Conservation (phyloP, 2,329 filamentous ascomycete genomes). For the Rhytidhysteron rufulum region DNA sequence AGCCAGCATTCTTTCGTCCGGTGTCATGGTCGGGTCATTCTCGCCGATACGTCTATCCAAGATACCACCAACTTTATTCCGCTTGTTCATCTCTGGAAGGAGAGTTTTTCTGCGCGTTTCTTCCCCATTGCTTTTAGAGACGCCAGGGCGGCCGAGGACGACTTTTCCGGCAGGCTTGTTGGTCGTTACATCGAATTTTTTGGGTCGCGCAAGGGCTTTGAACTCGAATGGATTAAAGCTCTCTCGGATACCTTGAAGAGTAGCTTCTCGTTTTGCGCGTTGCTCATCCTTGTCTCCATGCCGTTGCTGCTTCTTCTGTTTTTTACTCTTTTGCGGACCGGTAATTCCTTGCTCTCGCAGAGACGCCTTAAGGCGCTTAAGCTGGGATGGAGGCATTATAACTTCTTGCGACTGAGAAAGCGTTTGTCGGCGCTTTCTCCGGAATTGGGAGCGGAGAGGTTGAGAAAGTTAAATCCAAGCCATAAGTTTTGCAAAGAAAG, state of each 20-base stretch:
- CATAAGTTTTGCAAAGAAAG: not conserved
- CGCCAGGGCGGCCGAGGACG: slow-evolving; percentile 70
- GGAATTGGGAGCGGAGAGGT: not conserved
- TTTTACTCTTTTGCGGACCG: slow-evolving; percentile 91
- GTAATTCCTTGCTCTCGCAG: slow-evolving; percentile 85
- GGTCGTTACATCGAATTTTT: slow-evolving; percentile 82
- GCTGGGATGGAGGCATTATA: slow-evolving; percentile 89
- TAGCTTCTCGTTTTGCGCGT: slow-evolving; percentile 70
- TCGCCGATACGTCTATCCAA: slow-evolving; percentile 93
- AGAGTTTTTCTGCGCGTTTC: slow-evolving; percentile 80
- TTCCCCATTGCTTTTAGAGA: slow-evolving; percentile 82
- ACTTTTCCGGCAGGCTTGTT: slow-evolving; percentile 54
- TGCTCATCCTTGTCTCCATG: slow-evolving; percentile 66
- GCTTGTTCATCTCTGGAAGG: slow-evolving; percentile 81
- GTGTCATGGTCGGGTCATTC: slow-evolving; percentile 87
- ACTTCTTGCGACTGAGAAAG: not conserved
- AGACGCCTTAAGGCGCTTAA: slow-evolving; percentile 92
- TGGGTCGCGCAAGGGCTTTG: slow-evolving; percentile 70
- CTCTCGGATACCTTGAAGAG: slow-evolving; percentile 82
- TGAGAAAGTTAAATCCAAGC: not conserved
- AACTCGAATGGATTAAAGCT: slow-evolving; percentile 98
- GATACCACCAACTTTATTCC: slow-evolving; percentile 89
- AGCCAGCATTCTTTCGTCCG: slow-evolving; percentile 88
- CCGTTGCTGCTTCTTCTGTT: slow-evolving; percentile 77
- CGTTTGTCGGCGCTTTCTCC: not conserved